phyloP scores from a whole-genome alignment of 1,284 basidiomycete species.

The Leccinum variabile region DNA sequence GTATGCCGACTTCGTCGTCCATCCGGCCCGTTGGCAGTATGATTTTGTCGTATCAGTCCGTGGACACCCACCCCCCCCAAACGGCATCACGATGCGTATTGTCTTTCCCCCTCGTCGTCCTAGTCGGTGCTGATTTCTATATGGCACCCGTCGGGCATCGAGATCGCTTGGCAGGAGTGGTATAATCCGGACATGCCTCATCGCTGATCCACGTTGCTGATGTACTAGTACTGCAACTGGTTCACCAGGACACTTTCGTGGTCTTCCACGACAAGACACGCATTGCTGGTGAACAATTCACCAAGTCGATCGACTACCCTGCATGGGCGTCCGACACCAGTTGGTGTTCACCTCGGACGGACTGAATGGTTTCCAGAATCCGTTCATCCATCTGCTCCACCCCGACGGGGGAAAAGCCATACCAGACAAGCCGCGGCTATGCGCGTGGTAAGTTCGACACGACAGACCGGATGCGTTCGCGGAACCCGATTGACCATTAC shows the following conservation, averaged over 20 bases:
- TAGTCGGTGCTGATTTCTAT: constrained; percentile 57
- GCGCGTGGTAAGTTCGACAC: no score
- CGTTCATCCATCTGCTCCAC: no score
- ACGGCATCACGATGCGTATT: constrained; percentile 43
- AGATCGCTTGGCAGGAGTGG: constrained; percentile 74
- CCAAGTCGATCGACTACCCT: constrained; percentile 37
- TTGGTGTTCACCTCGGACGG: constrained; percentile 47
- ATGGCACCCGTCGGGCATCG: constrained; percentile 37
- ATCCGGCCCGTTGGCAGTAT: no score
- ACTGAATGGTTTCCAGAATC: no score
- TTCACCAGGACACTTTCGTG: constrained; percentile 14
- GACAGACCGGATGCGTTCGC: no score
- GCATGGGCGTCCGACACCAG: constrained; percentile 57
- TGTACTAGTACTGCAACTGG: constrained; percentile 35
- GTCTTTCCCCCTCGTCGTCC: constrained; percentile 33
- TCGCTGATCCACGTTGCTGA: constrained; percentile 59
- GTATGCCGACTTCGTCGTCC: no score
- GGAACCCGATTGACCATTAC: no score
- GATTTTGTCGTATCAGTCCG: no score
- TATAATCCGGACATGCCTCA: constrained; percentile 79
- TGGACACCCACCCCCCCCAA: no score
- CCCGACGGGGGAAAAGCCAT: no score
- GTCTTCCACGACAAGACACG: constrained; percentile 28
- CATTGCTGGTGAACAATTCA: constrained; percentile 50
- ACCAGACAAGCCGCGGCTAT: no score